These are phyloP conservation scores for Pichia thaimueangensis DNA, from an alignment of 805 yeast genomes.

Conservation along the genomic window DNA sequence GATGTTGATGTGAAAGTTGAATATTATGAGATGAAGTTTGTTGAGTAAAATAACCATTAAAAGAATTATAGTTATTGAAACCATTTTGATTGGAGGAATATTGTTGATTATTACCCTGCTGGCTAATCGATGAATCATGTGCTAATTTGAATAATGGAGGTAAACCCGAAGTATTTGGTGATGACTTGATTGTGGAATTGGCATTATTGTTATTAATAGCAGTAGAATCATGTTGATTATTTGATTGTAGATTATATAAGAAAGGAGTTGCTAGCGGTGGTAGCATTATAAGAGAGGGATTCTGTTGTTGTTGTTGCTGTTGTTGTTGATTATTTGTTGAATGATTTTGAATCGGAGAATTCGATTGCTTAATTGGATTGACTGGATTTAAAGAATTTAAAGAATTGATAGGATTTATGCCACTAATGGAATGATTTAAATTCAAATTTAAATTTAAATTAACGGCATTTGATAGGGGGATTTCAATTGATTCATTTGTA, in stretches of 20 bases:
- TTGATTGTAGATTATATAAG: background rate
- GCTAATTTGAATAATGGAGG: conserved; percentile 1
- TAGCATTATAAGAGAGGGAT: background rate
- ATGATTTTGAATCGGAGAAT: background rate
- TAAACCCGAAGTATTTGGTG: background rate
- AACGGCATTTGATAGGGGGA: conserved; percentile 8
- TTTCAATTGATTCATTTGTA: too few relatives aligned
- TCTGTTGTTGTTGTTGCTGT: background rate
- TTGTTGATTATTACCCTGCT: conserved; percentile 1
- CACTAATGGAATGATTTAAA: too few relatives aligned
- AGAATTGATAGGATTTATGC: too few relatives aligned
- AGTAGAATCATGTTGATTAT: background rate
- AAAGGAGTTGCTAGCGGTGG: conserved; percentile 4
- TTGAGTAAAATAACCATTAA: background rate
- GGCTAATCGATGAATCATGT: background rate
- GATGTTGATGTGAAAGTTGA: background rate
- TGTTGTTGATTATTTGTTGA: background rate
- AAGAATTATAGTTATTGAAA: too few relatives aligned
- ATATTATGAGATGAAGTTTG: background rate
- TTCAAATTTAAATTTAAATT: background rate
- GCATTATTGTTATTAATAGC: background rate
- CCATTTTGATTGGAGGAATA: too few relatives aligned
- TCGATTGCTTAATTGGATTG: background rate
- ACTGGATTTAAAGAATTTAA: too few relatives aligned
- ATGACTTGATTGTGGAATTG: background rate